These are phyloP conservation scores for Colletotrichum gloeosporioides DNA, from an alignment of 2,329 filamentous ascomycete species.

Conservation along the genomic window DNA sequence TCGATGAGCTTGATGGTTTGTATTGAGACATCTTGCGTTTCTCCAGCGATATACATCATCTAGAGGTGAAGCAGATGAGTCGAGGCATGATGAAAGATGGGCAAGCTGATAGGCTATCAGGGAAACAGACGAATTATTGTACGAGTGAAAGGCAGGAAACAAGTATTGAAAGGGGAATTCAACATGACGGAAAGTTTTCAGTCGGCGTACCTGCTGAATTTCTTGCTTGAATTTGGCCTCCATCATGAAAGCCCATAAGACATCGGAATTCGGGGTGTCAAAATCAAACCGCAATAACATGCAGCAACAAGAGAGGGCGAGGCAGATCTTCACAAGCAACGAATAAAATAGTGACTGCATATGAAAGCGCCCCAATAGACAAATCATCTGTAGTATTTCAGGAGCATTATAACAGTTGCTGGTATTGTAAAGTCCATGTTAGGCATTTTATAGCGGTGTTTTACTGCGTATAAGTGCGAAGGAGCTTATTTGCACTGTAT, in stretches of 20 bases:
- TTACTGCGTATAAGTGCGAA: not conserved
- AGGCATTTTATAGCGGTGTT: not conserved
- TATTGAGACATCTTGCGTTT: slow-evolving; percentile 16
- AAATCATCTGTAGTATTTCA: not conserved
- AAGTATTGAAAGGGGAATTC: not conserved
- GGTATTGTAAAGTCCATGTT: not conserved
- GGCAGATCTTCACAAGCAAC: not conserved
- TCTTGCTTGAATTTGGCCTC: slow-evolving; percentile 11
- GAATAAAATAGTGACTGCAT: not conserved
- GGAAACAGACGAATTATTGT: not conserved
- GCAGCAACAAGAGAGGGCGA: not conserved
- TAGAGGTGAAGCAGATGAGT: not conserved
- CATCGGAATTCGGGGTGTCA: too few relatives aligned
- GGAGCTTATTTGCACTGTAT: not conserved
- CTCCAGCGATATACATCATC: slow-evolving; percentile 29
- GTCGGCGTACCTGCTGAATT: slow-evolving; percentile 6
- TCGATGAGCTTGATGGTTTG: slow-evolving; percentile 25
- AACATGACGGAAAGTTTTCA: fast-evolving
- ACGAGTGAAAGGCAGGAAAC: not conserved
- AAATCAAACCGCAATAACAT: not conserved
- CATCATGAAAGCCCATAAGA: not conserved
- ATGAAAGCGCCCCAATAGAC: too few relatives aligned
- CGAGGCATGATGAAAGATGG: fast-evolving
- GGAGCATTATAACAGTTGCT: not conserved
- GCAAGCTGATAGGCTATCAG: not conserved